A percentile compares a stretch with the other conserved stretches of the same genome.
Conservation (phyloP, 139 green algal species). For the Micractinium conductrix region DNA sequence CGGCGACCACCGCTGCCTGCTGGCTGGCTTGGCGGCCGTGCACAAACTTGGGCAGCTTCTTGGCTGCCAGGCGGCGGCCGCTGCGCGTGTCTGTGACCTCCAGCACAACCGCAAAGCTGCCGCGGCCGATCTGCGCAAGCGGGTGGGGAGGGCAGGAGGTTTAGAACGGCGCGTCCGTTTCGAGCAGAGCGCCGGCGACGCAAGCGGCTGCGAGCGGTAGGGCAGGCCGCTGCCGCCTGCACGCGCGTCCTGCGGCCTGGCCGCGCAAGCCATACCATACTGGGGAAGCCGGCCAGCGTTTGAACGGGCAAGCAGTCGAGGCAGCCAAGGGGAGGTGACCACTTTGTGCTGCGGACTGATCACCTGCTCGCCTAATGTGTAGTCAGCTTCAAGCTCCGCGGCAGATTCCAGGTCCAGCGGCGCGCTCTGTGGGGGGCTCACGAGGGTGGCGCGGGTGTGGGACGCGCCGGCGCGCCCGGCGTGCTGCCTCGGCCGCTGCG, state of each 20-base stretch:
- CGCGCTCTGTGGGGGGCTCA: too few relatives aligned
- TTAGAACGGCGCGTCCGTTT: neutral
- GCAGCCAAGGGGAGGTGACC: neutral
- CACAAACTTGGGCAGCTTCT: slow-evolving; percentile 2
- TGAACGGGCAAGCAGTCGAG: too few relatives aligned
- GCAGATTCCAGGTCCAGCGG: too few relatives aligned
- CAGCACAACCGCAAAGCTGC: slow-evolving; percentile 6
- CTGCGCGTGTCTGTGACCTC: neutral
- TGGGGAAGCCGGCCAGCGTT: too few relatives aligned
- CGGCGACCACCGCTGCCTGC: neutral
- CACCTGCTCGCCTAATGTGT: neutral
- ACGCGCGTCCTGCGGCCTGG: too few relatives aligned
- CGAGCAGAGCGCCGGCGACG: neutral
- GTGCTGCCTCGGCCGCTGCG: too few relatives aligned
- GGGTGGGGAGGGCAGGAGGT: neutral
- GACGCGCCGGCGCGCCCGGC: too few relatives aligned
- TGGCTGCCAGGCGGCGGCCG: neutral
- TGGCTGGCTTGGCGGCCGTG: neutral
- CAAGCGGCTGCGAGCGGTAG: neutral
- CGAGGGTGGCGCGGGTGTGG: too few relatives aligned
- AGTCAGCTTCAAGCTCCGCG: neutral
- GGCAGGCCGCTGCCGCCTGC: neutral
- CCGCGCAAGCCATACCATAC: too few relatives aligned
- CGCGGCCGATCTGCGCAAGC: slow-evolving; percentile 11
- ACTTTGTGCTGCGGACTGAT: too few relatives aligned